Conservation (phyloP, 495 filamentous ascomycete species). For the Aspergillus conjunctus region DNA sequence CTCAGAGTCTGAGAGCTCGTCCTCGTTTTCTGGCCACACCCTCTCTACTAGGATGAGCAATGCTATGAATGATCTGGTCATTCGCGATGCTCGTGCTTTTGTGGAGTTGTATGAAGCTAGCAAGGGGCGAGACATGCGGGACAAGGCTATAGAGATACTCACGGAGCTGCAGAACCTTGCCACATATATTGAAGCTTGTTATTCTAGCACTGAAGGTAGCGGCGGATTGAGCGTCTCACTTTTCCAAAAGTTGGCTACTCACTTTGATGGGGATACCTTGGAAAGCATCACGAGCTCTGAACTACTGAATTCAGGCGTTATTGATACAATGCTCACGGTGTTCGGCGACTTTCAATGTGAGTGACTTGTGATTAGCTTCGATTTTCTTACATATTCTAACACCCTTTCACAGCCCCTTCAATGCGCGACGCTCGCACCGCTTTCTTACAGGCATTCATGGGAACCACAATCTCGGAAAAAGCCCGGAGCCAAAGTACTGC, state of each 20-base stretch:
- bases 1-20: slow-evolving; percentile 68
- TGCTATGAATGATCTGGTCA: slow-evolving; percentile 71
- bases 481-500: slow-evolving; percentile 64
- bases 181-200: slow-evolving; percentile 67
- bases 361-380: slow-evolving; percentile 14
- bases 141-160: slow-evolving; percentile 76
- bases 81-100: slow-evolving; percentile 75
- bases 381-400: background rate
- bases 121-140: slow-evolving; percentile 68
- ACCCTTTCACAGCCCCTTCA: slow-evolving; percentile 18
- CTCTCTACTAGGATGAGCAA: slow-evolving; percentile 54
- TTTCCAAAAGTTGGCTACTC: slow-evolving; percentile 77
- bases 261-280: slow-evolving; percentile 84
- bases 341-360: slow-evolving; percentile 66
- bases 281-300: slow-evolving; percentile 98
- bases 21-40: slow-evolving; percentile 52
- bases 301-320: slow-evolving; percentile 84
- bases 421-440: slow-evolving; percentile 68
- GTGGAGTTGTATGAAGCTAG: slow-evolving; percentile 79
- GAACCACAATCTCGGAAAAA: slow-evolving; percentile 60
- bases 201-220: slow-evolving; percentile 51
- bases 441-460: slow-evolving; percentile 97
- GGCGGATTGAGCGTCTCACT: slow-evolving; percentile 55
- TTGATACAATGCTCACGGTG: slow-evolving; percentile 77
- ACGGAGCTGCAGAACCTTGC: slow-evolving; percentile 71